phyloP scores from a whole-genome alignment of 2,329 filamentous ascomycete species.

The Magnaporthiopsis incrustans region DNA sequence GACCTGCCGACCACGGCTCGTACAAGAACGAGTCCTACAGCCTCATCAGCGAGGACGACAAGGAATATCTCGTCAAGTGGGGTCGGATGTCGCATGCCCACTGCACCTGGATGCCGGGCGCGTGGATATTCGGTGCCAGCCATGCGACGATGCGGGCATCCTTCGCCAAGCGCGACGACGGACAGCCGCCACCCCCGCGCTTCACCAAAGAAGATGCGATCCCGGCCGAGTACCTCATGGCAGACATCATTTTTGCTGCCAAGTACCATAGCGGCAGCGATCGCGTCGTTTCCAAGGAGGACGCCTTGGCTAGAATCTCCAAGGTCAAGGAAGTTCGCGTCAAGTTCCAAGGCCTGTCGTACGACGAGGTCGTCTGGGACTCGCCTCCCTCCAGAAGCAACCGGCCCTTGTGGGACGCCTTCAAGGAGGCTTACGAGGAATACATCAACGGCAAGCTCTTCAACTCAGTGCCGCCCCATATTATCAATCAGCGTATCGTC shows the following conservation, averaged over 20 bases:
- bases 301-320: conserved; percentile 63
- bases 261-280: conserved; percentile 41
- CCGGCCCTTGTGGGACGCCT: conserved; percentile 65
- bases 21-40: conserved; percentile 47
- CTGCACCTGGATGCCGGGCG: conserved; percentile 78
- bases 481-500: conserved; percentile 59
- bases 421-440: conserved; percentile 75
- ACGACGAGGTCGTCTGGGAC: conserved; percentile 90
- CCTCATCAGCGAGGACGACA: conserved; percentile 63
- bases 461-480: conserved; percentile 40
- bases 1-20: conserved; percentile 53
- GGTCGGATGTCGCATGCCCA: conserved; percentile 70
- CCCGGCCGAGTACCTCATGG: conserved; percentile 74
- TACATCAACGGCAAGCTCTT: conserved; percentile 77
- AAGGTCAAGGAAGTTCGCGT: conserved; percentile 69
- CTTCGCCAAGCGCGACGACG: conserved; percentile 64
- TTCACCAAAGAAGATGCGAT: conserved; percentile 71
- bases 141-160: conserved; percentile 57
- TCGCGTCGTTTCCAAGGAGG: conserved; percentile 45
- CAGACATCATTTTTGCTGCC: conserved; percentile 85
- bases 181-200: conserved; percentile 53
- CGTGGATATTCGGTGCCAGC: conserved; percentile 76
- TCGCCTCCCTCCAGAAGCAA: conserved; percentile 61
- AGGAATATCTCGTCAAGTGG: conserved; percentile 92
- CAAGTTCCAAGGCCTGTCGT: conserved; percentile 88